Evolutionary conservation across 2,329 filamentous ascomycete species (phyloP).

Genomic region (Biscogniauxia marginata): DNA sequence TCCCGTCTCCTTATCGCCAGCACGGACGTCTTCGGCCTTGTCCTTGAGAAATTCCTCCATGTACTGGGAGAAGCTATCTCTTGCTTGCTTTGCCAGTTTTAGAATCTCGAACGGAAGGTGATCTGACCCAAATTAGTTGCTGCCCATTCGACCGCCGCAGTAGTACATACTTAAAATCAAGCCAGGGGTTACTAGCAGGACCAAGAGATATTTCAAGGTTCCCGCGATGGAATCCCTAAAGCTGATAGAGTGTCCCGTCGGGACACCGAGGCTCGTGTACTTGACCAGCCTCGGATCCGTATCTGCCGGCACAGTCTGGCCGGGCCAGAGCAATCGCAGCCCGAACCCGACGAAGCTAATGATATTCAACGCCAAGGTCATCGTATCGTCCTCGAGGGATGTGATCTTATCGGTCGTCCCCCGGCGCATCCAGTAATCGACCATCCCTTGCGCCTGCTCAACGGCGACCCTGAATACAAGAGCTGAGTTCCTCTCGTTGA

Average conservation of each 20-base stretch:
- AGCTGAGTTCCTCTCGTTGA: slow-evolving; percentile 74
- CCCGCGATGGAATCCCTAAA: slow-evolving; percentile 63
- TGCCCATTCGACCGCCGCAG: neutral
- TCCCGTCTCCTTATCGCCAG: slow-evolving; percentile 41
- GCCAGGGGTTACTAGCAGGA: slow-evolving; percentile 58
- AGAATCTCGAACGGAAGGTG: slow-evolving; percentile 50
- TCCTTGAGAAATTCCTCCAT: slow-evolving; percentile 67
- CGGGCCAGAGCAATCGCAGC: slow-evolving; percentile 59
- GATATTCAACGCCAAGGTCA: slow-evolving; percentile 57
- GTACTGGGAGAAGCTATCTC: slow-evolving; percentile 65
- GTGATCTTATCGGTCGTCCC: slow-evolving; percentile 46
- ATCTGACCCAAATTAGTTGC: slow-evolving; percentile 16
- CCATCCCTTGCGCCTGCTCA: slow-evolving; percentile 61
- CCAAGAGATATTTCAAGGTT: slow-evolving; percentile 62
- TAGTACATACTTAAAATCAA: slow-evolving; percentile 49
- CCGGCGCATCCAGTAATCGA: slow-evolving; percentile 53
- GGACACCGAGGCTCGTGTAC: slow-evolving; percentile 44
- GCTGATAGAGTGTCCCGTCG: slow-evolving; percentile 58
- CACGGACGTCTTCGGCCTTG: slow-evolving; percentile 48
- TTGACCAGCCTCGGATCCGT: slow-evolving; percentile 45
- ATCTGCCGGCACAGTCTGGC: slow-evolving; percentile 49
- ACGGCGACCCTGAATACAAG: slow-evolving; percentile 64
- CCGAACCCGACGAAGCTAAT: slow-evolving; percentile 72
- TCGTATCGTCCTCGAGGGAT: slow-evolving; percentile 62
- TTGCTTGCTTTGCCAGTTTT: slow-evolving; percentile 51